These are phyloP conservation scores for Microbotryum intermedium DNA, from an alignment of 1,284 basidiomycete species.

Conservation along the genomic window DNA sequence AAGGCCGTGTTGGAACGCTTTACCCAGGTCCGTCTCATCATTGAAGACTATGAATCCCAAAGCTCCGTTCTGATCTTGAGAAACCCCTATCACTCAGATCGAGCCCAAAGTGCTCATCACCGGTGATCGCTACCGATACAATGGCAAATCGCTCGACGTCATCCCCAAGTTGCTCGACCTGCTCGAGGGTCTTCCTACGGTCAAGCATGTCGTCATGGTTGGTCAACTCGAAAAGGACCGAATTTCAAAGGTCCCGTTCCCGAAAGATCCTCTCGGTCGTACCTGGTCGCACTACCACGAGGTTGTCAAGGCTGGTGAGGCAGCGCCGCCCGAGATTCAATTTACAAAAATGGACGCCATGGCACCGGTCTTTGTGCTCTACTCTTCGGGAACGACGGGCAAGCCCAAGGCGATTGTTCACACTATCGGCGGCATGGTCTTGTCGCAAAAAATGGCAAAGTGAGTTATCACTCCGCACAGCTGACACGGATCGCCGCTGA, in stretches of 20 bases:
- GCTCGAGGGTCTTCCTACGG: conserved; percentile 31
- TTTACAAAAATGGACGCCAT: conserved; percentile 30
- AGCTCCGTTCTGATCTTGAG: not conserved
- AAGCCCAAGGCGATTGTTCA: conserved; percentile 40
- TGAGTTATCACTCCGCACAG: not conserved
- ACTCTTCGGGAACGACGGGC: conserved; percentile 38
- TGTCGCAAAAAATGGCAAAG: conserved; percentile 27
- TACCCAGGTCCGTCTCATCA: conserved; percentile 31
- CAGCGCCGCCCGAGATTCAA: conserved; percentile 26
- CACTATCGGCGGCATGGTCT: conserved; percentile 31
- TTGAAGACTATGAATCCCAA: not conserved
- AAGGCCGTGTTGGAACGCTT: conserved; percentile 70
- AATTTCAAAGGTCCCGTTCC: conserved; percentile 24
- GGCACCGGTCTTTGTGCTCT: conserved; percentile 22
- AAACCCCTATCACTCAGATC: conserved; percentile 30
- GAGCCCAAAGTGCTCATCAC: conserved; percentile 39
- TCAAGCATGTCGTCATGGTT: conserved; percentile 34
- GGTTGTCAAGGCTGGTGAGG: conserved; percentile 11
- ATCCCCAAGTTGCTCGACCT: conserved; percentile 33
- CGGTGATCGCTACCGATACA: conserved; percentile 38
- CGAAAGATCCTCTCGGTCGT: conserved; percentile 1
- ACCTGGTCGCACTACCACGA: conserved; percentile 20
- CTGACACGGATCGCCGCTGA: not conserved
- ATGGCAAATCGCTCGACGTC: conserved; percentile 34
- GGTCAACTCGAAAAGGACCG: conserved; percentile 33